Evolutionary conservation across 2,329 filamentous ascomycete genomes (phyloP).

Genomic region (Pyricularia grisea): DNA sequence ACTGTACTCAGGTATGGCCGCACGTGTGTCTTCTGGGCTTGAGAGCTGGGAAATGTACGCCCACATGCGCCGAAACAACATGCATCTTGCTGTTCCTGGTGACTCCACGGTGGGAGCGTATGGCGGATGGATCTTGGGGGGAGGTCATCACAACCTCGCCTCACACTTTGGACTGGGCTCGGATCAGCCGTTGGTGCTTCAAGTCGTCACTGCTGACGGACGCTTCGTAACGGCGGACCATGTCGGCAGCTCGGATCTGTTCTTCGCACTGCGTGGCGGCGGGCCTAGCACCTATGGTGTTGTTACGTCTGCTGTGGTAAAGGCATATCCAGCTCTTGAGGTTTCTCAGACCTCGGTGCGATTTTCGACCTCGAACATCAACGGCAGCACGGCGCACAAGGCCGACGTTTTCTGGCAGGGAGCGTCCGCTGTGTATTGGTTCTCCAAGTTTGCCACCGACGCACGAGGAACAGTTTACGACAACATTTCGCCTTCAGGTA

Average conservation of each 20-base stretch:
- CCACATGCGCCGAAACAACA: conserved; percentile 17
- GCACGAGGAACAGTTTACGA: conserved; percentile 25
- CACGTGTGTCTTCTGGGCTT: conserved; percentile 26
- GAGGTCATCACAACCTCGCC: conserved; percentile 36
- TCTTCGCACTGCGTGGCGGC: conserved; percentile 45
- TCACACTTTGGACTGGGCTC: conserved; percentile 38
- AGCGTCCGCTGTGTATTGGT: conserved; percentile 22
- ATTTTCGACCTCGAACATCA: conserved; percentile 4
- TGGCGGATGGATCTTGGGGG: conserved; percentile 42
- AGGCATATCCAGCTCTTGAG: conserved; percentile 9
- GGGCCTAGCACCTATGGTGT: conserved; percentile 23
- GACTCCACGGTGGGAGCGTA: conserved; percentile 25
- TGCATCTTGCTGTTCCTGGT: conserved; percentile 21
- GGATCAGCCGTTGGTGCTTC: conserved; percentile 37
- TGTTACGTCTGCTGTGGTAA: conserved; percentile 11
- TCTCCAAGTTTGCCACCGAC: conserved; percentile 22
- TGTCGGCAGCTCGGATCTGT: conserved; percentile 37
- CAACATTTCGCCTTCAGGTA: conserved; percentile 16
- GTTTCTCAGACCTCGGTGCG: conserved; percentile 7
- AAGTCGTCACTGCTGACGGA: conserved; percentile 37
- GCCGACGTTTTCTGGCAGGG: conserved; percentile 19
- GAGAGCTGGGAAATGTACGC: conserved; percentile 22
- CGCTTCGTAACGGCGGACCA: conserved; percentile 28
- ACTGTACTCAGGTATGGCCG: conserved; percentile 23
- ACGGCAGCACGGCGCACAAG: conserved; percentile 3